These are phyloP conservation scores for Rubroboletus satanas DNA, from an alignment of 768 basidiomycete species.

Conservation along the genomic window DNA sequence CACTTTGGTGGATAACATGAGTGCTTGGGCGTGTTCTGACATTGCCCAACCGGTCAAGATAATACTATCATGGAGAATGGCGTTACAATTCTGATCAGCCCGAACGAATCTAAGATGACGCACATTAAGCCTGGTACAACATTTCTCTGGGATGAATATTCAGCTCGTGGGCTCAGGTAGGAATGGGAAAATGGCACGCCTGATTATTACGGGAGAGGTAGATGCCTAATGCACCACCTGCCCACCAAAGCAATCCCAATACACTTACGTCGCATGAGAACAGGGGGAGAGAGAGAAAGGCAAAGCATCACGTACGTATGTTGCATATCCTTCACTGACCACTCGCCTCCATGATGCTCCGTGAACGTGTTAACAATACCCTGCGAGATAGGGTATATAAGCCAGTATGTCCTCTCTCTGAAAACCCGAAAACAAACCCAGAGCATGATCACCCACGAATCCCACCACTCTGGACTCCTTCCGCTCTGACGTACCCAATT, in stretches of 20 bases:
- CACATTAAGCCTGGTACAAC: constrained; percentile 82
- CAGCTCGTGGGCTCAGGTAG: not conserved
- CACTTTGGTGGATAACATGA: constrained; percentile 82
- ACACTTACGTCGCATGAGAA: constrained; percentile 40
- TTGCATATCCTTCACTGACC: constrained; percentile 94
- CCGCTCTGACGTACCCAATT: constrained; percentile 69
- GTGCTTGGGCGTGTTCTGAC: constrained; percentile 82
- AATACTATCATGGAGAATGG: constrained; percentile 44
- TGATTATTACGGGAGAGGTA: constrained; percentile 76
- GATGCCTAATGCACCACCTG: constrained; percentile 86
- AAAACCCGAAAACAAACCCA: constrained; percentile 40
- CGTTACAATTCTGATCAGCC: not conserved
- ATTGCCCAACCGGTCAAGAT: constrained; percentile 93
- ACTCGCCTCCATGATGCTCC: constrained; percentile 74
- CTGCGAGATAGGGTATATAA: constrained; percentile 1
- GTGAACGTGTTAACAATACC: constrained; percentile 84
- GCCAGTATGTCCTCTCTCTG: not conserved
- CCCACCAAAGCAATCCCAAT: constrained; percentile 65
- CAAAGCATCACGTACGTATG: constrained; percentile 63
- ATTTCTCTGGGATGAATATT: constrained; percentile 47
- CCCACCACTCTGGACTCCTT: constrained; percentile 81
- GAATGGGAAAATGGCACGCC: constrained; percentile 34
- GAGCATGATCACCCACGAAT: constrained; percentile 63
- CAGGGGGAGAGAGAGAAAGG: not conserved
- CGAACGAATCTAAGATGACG: constrained; percentile 19